Evolutionary conservation across 495 filamentous ascomycete genomes (phyloP), one percentile per base, ranked within the genome.

Genomic region (Jackrogersella multiformis): DNA sequence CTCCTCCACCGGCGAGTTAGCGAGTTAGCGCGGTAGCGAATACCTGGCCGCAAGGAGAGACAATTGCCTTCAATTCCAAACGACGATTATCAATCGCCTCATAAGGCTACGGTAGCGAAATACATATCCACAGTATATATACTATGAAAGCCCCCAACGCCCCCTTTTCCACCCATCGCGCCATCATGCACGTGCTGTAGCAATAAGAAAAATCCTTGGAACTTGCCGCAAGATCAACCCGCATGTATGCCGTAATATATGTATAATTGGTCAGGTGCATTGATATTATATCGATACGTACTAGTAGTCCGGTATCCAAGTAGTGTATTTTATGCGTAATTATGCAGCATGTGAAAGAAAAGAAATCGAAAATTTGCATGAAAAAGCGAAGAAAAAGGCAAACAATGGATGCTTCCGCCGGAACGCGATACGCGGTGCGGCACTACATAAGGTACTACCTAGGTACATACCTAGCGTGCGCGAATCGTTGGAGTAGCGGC

Each of bases 51-150:
- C 28, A 30, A 49, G 46, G 46, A 49, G 12, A 39, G 4, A 39
- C 5, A 5, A 23, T 7, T 30, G 15, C 48, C 16, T 26, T 20
- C 4, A 36, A 7, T 3, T 34, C 54, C 39, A 39, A 46, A 57
- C 21, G 16, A 32, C 38, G 54, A 45, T 57, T 34, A 57, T 57
- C 39, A 57, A 45, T 45, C 13, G 21, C 54, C 32, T 32, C 41
- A 44, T 32, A 34, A 24, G 54, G 52, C 52, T 42, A 39, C 42
- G n/a, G 15, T 18, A n/a, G n/a, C n/a, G n/a, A n/a, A n/a, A n/a
- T n/a, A n/a, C n/a, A n/a, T n/a, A n/a, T n/a, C n/a, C n/a, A n/a
- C n/a, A n/a, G n/a, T n/a, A n/a, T n/a, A n/a, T n/a, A n/a, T n/a
- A n/a, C n/a, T n/a, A n/a, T n/a, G n/a, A n/a, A n/a, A 30, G 26